Evolutionary conservation across 305 asterid genomes (phyloP), one percentile per base, ranked within the genome.

Genomic region (Rubia tinctorum): DNA sequence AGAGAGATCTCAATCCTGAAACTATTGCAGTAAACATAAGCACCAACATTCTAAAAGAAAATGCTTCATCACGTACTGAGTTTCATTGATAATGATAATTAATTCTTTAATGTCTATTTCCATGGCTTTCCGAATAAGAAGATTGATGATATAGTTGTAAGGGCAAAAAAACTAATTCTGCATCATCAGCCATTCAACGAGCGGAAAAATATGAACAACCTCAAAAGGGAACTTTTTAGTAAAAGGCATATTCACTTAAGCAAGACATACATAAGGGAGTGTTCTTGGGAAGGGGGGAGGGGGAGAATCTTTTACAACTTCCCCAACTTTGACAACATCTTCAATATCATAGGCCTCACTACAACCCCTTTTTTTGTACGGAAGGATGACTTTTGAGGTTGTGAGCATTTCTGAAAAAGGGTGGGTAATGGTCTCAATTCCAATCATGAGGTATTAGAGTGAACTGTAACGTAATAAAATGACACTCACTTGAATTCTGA

Each of bases 201-300:
- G 99, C 86, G 53, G 95, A 98, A 81, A 83, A 94, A 76, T 94
- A 94, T 64, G 99, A 92, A 83, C 99, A 94, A 55, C 99, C 99
- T 94, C 89, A 79, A 83, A 85, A 76, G 68, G 81, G 77, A 72
- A 78, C 76, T 68, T 59, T 43, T 83, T 73, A 84, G 83, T 76
- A 13, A 76, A 73, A 72, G 75, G 69, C 10, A 43, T 74, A 53
- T 75, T 66, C 71, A 60, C 72, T 44, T 34, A 72, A 59, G 27
- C 23, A 71, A 80, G 58, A 65, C 60, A 58, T n/a, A 30, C 34
- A n/a, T n/a, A n/a, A 10, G 45, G 0, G 15, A 51, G 59, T 53
- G 59, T 18, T 53, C 59, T 6, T 18, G 59, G 23, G 59, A 60
- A 37, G n/a, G 73, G 58, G 12, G 22, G 10, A 2, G 13, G 10